phyloP scores from a whole-genome alignment of 176 grass and related monocot species.

The Oryza glaberrima region DNA sequence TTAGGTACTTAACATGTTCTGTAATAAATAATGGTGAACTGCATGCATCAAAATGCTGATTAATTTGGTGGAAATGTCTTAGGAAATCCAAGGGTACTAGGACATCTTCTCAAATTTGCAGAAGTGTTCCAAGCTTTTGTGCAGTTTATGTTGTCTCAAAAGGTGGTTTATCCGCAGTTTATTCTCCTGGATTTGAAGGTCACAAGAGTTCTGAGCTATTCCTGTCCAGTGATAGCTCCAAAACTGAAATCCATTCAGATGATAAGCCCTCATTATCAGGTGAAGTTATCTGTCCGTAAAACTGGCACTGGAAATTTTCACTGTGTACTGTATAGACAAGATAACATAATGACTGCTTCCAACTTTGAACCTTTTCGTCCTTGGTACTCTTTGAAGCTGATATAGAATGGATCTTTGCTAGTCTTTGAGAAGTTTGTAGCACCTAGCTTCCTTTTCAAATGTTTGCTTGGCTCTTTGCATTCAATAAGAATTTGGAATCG shows the following conservation, averaged over 20 bases:
- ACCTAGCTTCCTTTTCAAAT: slow-evolving; percentile 30
- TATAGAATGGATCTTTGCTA: slow-evolving; percentile 12
- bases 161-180: slow-evolving; percentile 50
- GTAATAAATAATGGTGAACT: slow-evolving; percentile 6
- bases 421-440: slow-evolving; percentile 26
- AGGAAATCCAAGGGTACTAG: slow-evolving; percentile 53
- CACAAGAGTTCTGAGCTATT: slow-evolving; percentile 29
- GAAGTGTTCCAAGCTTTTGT: slow-evolving; percentile 53
- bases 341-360: slow-evolving; percentile 27
- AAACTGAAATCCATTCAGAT: slow-evolving; percentile 43
- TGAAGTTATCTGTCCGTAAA: slow-evolving; percentile 16
- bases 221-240: slow-evolving; percentile 33
- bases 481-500: slow-evolving; percentile 14
- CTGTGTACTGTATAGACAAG: not conserved
- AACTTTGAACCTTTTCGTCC: slow-evolving; percentile 18
- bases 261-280: slow-evolving; percentile 41
- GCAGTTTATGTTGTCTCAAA: slow-evolving; percentile 58
- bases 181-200: slow-evolving; percentile 39
- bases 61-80: slow-evolving; percentile 26
- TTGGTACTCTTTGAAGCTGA: slow-evolving; percentile 28
- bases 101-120: slow-evolving; percentile 44
- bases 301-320: not conserved
- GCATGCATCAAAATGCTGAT: slow-evolving; percentile 24
- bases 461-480: slow-evolving; percentile 21
- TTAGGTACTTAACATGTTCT: slow-evolving; percentile 39